phyloP scores from a whole-genome alignment of 2,329 filamentous ascomycete species.

The Hypoxylon sp. region DNA sequence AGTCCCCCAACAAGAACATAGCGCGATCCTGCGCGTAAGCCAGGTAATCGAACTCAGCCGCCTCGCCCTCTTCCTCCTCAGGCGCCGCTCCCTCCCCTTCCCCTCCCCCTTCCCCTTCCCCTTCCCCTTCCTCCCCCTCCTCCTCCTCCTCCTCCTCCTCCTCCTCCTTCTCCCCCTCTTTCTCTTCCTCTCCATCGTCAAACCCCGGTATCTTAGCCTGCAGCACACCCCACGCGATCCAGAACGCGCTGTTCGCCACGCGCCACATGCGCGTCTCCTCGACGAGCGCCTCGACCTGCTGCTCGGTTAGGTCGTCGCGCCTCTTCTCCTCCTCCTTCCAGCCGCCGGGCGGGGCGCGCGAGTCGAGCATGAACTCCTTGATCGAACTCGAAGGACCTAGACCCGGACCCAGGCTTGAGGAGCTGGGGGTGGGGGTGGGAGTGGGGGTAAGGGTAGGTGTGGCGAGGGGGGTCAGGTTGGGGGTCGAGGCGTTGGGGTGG shows the following conservation, averaged over 20 bases:
- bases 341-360: conserved; percentile 69
- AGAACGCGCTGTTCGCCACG: conserved; percentile 87
- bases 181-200: conserved; percentile 56
- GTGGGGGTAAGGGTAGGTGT: conserved; percentile 56
- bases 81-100: conserved; percentile 44
- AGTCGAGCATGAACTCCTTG: conserved; percentile 86
- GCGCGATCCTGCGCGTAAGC: conserved; percentile 91
- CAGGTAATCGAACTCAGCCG: conserved; percentile 89
- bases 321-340: conserved; percentile 74
- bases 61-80: conserved; percentile 64
- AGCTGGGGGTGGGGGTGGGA: conserved; percentile 48
- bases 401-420: conserved; percentile 50
- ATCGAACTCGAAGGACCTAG: conserved; percentile 64
- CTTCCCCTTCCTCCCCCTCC: conserved; percentile 38
- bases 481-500: conserved; percentile 65
- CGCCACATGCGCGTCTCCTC: conserved; percentile 89
- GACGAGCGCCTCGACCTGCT: conserved; percentile 78
- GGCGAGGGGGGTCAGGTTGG: conserved; percentile 62
- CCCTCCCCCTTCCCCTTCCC: conserved; percentile 44
- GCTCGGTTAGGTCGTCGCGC: conserved; percentile 75
- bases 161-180: conserved; percentile 36
- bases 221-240: conserved; percentile 97
- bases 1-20: conserved; percentile 95
- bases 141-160: conserved; percentile 49
- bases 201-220: conserved; percentile 89